Base-by-base conservation (phyloP, 2,329 filamentous ascomycete genomes). In the Fusarium chlamydosporum region DNA sequence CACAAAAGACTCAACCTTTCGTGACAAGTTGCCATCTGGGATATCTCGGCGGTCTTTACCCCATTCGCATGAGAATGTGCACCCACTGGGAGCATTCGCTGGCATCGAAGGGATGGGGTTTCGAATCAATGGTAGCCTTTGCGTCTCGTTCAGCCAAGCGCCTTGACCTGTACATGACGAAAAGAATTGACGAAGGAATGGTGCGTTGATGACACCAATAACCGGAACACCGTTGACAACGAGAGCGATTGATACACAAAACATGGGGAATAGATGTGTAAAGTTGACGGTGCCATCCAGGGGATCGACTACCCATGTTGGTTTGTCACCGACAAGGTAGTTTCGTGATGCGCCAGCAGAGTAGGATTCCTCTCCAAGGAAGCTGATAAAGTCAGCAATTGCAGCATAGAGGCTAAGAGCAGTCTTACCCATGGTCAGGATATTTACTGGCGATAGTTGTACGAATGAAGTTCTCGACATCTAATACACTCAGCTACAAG, bases 221-320 rank as follows among this genome's bases (percentile, higher is more conserved):
- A 89, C 78, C 4, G 92, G 89, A 29, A 82, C 78, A 8, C 85
- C 83, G 18, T 85, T 78, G 56, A 92, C 74, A 26, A 90, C 82
- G 73, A 94, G 89, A 48, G 85, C 91, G 73, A 94, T 93, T 35
- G 89, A 92, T 42, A 94, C 89, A 77, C 92, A 94, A 80, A 92
- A 93, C 89, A 93, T 92, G 61, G 91, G 91, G 75, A 92, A 93
- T 7, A 92, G 84, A 77, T 94, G 92, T 31, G 91, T 92, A 80
- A 91, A 94, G 82, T 94, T 94, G 62, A 94, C 91, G 4, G 92
- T 94, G 81, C 90, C 91, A 74, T 94, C 91, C 29, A 94, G 84
- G 11, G 92, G 91, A 77, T 94, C 92, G 40, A 94, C 85, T 73
- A 89, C 88, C 92, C 91, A 94, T 33, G 91, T 93, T 42, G 91